Conservation (phyloP, 139 green algal species). For the Chlorella sorokiniana region DNA sequence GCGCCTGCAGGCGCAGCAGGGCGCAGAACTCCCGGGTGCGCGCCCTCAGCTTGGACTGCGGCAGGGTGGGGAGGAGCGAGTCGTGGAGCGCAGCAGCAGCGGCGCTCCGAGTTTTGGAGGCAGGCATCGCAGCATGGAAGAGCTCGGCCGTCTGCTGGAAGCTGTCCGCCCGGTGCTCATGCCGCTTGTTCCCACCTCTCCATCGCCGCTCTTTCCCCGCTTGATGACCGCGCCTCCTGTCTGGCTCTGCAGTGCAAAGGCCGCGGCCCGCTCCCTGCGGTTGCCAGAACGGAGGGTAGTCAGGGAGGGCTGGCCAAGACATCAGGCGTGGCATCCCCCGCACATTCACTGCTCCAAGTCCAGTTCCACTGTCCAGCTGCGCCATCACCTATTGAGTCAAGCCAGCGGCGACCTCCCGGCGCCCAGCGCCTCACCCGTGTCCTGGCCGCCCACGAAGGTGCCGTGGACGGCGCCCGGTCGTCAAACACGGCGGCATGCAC, state of each 20-base stretch:
- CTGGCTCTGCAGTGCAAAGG: not conserved
- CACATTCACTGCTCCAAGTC: not conserved
- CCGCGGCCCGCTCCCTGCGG: not conserved
- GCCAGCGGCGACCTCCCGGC: no score
- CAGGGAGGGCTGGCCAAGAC: no score
- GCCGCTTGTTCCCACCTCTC: not conserved
- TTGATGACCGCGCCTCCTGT: not conserved
- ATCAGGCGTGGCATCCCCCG: no score
- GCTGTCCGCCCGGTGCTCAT: not conserved
- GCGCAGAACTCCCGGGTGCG: conserved; percentile 3
- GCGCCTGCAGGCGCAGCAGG: conserved; percentile 10
- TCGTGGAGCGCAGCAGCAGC: not conserved
- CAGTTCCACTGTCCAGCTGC: no score
- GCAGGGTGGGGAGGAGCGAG: not conserved
- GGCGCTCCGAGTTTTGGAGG: not conserved
- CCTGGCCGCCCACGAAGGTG: not conserved
- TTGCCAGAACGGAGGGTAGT: not conserved
- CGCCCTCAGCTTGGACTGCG: not conserved
- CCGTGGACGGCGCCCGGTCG: not conserved
- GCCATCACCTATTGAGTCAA: no score
- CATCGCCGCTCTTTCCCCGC: not conserved
- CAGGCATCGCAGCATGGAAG: not conserved
- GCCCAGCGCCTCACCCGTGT: not conserved
- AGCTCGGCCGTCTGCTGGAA: not conserved
- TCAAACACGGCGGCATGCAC: conserved; percentile 7